Percentiles rank a stretch among this genome's conserved stretches.
These are phyloP conservation scores for Posidonia oceanica DNA, from an alignment of 116 monocot genomes.

Conservation along the genomic window DNA sequence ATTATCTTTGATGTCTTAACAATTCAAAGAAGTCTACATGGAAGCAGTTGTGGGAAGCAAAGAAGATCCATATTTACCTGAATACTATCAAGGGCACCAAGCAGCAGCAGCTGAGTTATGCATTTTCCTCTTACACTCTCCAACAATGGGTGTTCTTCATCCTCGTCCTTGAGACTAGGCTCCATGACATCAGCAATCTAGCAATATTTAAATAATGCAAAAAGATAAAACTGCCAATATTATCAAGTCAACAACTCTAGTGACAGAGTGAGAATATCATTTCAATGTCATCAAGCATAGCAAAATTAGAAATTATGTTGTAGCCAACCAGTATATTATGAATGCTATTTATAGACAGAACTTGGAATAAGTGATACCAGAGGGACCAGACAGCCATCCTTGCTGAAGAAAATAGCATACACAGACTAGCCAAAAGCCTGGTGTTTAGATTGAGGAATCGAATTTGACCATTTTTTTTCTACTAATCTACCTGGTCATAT, in stretches of 20 bases:
- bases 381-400: neutral
- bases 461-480: too few relatives aligned
- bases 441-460: too few relatives aligned
- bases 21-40: neutral
- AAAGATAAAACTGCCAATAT: neutral
- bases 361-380: neutral
- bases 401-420: neutral
- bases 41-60: neutral
- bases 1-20: neutral
- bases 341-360: too few relatives aligned
- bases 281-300: too few relatives aligned
- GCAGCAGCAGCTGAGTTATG: conserved; percentile 76
- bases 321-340: too few relatives aligned
- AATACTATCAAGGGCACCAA: conserved; percentile 84
- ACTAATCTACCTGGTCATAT: too few relatives aligned
- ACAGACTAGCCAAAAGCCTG: neutral
- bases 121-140: conserved; percentile 86
- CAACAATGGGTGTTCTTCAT: conserved; percentile 60
- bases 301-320: too few relatives aligned
- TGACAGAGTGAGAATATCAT: too few relatives aligned
- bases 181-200: conserved; percentile 49
- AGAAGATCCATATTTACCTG: conserved; percentile 44
- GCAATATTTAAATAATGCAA: neutral
- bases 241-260: neutral
- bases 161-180: conserved; percentile 29